These are phyloP conservation scores for Kurtzmaniella quercitrusa DNA, from an alignment of 1,139 yeast species.

Conservation along the genomic window DNA sequence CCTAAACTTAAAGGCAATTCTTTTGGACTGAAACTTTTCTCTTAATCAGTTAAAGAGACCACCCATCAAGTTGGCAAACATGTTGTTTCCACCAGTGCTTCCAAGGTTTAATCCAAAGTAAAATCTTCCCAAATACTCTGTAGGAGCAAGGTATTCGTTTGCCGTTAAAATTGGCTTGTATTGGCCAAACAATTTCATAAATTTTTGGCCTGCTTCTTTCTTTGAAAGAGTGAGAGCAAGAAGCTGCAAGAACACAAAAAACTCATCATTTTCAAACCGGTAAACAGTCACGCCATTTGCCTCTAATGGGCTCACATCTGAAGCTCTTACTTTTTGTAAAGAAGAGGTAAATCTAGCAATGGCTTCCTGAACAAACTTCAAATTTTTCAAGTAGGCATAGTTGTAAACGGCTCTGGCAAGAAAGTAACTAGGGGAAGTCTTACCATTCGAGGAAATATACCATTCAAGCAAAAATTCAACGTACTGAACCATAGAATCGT, in stretches of 20 bases:
- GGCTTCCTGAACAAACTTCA: conserved; percentile 52
- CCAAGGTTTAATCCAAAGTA: conserved; percentile 43
- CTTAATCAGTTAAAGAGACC: conserved; percentile 50
- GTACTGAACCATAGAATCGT: conserved; percentile 52
- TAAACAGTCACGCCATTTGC: conserved; percentile 15
- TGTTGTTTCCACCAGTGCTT: conserved; percentile 57
- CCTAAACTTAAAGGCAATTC: no score
- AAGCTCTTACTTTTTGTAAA: conserved; percentile 14
- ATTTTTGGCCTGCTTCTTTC: conserved; percentile 48
- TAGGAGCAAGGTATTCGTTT: conserved; percentile 34
- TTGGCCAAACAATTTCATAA: conserved; percentile 48
- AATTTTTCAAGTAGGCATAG: conserved; percentile 60
- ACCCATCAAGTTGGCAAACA: conserved; percentile 84
- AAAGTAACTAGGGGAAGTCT: conserved; percentile 46
- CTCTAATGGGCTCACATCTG: conserved; percentile 8
- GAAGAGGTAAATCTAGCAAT: conserved; percentile 34
- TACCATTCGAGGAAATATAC: conserved; percentile 27
- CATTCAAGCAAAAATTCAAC: conserved; percentile 56
- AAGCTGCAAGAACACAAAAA: conserved; percentile 69
- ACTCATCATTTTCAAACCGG: conserved; percentile 22
- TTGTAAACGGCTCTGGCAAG: conserved; percentile 64
- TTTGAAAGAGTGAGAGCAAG: conserved; percentile 61
- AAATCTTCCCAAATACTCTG: conserved; percentile 47
- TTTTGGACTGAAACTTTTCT: no score
- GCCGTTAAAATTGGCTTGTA: conserved; percentile 29